Evolutionary conservation across 495 filamentous ascomycete species (phyloP), one percentile per base, ranked within the genome.

Genomic region (Penicillium psychrofluorescens): DNA sequence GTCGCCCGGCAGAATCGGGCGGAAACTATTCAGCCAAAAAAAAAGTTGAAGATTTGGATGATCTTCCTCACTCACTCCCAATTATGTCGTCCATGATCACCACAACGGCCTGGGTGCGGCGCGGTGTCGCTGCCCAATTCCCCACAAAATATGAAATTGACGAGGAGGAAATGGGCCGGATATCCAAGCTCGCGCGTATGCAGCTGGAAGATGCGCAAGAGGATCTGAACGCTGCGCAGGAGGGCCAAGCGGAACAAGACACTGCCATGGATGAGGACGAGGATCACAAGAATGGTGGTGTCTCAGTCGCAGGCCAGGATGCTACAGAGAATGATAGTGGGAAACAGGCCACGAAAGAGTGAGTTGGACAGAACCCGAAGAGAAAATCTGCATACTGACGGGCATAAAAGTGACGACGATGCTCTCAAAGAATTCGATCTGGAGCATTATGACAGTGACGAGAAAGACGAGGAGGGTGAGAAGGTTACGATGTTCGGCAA

Each of bases 351-450:
- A 47, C 54, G 27, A 57, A 53, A 22, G 22, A 22, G 22, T 22
- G 14, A 48, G 51, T 34, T 49, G 45, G 13, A 27, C 46, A 5
- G 48, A 48, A 29, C 34, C 50, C 1, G 56, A 54, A 36, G 32
- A 34, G 32, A 34, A 22, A 12, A 10, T 40, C 45, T 43, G 55
- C 59, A 48, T 35, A 49, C 61, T 48, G 14, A 41, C 33, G 14
- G 6, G 28, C 10, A 3, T 15, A 33, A 38, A 43, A 78, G 78
- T 32, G 77, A 86, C 41, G 89, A 95, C 51, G 87, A 90, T 53
- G 88, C 95, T 59, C 75, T 99, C 8, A 90, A 88, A 61, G 89
- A 97, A 63, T 97, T 95, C 61, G 80, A 99, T 58, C 70, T 99
- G 36, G 94, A 97, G 45, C 83, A 95, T 61, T 99, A 97, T 57